Evolutionary conservation across 441 rosid species (phyloP), one percentile per base, ranked within the genome.

Genomic region (Syzygium syzygioides): DNA sequence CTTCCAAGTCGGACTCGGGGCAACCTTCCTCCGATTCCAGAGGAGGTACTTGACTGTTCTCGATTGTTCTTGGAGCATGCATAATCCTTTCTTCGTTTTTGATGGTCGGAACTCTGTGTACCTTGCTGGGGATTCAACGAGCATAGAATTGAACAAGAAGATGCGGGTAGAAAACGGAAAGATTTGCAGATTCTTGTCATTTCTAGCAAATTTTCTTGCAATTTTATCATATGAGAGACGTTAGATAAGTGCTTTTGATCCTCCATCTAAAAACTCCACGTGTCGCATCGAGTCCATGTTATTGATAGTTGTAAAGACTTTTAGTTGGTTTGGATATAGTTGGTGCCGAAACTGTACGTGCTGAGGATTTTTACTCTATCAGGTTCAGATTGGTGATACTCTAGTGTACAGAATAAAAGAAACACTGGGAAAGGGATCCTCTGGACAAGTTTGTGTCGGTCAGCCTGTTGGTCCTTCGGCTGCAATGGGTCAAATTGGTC

Each of bases 21-120:
- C 88, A 94, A 93, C 90, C 76, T 95, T 71, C 95, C 96, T 90
- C 99, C 98, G 3, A 92, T 96, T 90, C 99, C 98, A 32, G 96
- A 94, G 87, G 95, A 95, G 96, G 98, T 96, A 32, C 76, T 64
- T 30, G 76, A 30, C 17, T 15, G 55, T 14, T 14, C 55, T 54
- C 55, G 19, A 54, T 54, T 14, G 55, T 30, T 64, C 41, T 64
- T 30, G 76, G 32, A 30, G 76, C 8, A 30, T 64, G 48, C 79
- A 68, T 19, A 19, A 68, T 68, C 8, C 1, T 68, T 5, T 34
- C 20, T 23, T 62, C n/a, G 14, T 0, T 68, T 68, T 19, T 6
- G 7, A 19, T 20, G 14, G 48, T 10, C 14, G 7, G 37, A 34
- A 34, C 14, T 68, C 15, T 34, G 79, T 34, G 9, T 56, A 15